Percentiles rank a stretch among this genome's conserved stretches.
phyloP scores from a whole-genome alignment of 192 early-diverging fungal species.

The Backusella morwellensis region DNA sequence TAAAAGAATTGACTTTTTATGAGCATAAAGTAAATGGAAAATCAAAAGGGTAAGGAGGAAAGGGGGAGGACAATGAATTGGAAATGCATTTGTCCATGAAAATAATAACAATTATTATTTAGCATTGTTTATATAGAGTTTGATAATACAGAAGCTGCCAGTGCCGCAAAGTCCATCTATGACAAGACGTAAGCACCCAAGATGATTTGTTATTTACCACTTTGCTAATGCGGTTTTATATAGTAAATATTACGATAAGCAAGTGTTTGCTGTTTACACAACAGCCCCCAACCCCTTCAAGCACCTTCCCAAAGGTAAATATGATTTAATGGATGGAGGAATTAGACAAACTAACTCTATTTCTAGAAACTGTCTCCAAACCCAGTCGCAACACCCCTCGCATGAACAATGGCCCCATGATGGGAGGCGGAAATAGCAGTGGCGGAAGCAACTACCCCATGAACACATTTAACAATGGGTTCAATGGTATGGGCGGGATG shows the following conservation, averaged over 20 bases:
- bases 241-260: slow-evolving; percentile 32
- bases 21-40: slow-evolving; percentile 68
- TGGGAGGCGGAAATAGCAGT: background rate
- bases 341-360: background rate
- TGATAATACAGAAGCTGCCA: slow-evolving; percentile 37
- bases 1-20: slow-evolving; percentile 56
- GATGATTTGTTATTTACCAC: too few relatives aligned
- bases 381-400: slow-evolving; percentile 12
- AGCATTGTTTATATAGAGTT: slow-evolving; percentile 55
- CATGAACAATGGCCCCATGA: slow-evolving; percentile 4
- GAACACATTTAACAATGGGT: slow-evolving; percentile 9
- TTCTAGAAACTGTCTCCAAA: slow-evolving; percentile 26
- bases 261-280: slow-evolving; percentile 32
- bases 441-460: background rate
- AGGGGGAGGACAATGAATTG: too few relatives aligned
- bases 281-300: slow-evolving; percentile 41
- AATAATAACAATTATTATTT: background rate
- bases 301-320: slow-evolving; percentile 40
- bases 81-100: too few relatives aligned
- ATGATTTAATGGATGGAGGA: background rate
- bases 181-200: slow-evolving; percentile 38
- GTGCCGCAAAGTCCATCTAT: slow-evolving; percentile 37
- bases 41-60: slow-evolving; percentile 48
- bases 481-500: slow-evolving; percentile 13
- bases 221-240: too few relatives aligned